Evolutionary conservation across 768 basidiomycete species (phyloP), one percentile per base, ranked within the genome.

Genomic region (Lentinula sp.): DNA sequence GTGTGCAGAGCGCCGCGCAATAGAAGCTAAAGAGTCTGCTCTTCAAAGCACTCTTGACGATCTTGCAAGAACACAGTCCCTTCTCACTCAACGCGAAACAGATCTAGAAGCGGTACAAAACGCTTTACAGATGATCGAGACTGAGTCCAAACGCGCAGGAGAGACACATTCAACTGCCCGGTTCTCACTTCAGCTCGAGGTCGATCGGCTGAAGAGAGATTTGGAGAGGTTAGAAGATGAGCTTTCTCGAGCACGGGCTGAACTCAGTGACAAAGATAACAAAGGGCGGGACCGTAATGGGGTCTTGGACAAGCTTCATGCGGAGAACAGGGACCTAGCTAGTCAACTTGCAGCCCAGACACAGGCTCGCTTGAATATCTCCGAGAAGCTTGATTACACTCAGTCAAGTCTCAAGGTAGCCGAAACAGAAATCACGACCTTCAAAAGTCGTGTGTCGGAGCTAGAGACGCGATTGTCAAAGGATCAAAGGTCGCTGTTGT

Each of bases 131-230:
- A 72, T 77, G 1, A 72, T 91, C 51, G 93, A 97, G 68, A 76
- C 79, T 32, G 92, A 95, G 71, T 85, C 86, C 23, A 87, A 88
- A 73, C 80, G 85, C 61, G 80, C 88, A 0, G 95, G 95, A 21
- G 93, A 96, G 74, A 85, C 87, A 11, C 89, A 90, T 67, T 88
- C 89, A 0, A 88, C 86, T 2, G 89, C 93, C 23, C 80, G 86
- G 48, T 92, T 93, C 76, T 91, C 91, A 0, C 75, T 98, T 35
- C 92, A 97, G 70, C 82, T 98, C 18, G 95, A 99, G 71, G 79
- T 91, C 1, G 96, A 98, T 64, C 77, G 93, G 2, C 74, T 95
- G 53, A 88, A 88, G 70, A 82, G 95, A 32, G 96, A 99, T 68
- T 67, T 97, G 43, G 86, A 88, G 64, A 77, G 90, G 3, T 77